Conservation (phyloP, 257 asterid genomes). For the Galeopsis tetrahit region DNA sequence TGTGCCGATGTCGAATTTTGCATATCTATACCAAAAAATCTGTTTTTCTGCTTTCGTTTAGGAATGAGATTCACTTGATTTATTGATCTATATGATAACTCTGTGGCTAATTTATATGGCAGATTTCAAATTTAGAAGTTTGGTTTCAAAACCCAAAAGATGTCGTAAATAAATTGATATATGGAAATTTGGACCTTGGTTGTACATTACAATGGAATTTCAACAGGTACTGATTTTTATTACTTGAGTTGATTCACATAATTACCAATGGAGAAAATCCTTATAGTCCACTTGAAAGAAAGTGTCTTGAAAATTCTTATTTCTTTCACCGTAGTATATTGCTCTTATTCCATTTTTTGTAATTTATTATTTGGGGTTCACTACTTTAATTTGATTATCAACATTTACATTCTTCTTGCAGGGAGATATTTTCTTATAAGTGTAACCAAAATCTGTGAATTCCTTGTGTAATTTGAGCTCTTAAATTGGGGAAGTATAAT, state of each 20-base stretch:
- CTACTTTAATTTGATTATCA: slow-evolving; percentile 25
- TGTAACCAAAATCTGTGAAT: slow-evolving; percentile 2
- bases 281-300: slow-evolving; percentile 16
- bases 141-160: slow-evolving; percentile 99
- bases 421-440: slow-evolving; percentile 53
- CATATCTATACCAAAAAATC: not conserved
- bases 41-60: not conserved
- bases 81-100: slow-evolving; percentile 34
- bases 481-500: slow-evolving; percentile 28
- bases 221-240: slow-evolving; percentile 73
- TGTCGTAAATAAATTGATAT: slow-evolving; percentile 80
- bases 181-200: slow-evolving; percentile 98
- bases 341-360: not conserved
- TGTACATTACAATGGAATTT: slow-evolving; percentile 74
- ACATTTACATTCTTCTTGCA: slow-evolving; percentile 40
- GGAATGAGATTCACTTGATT: slow-evolving; percentile 19
- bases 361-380: not conserved
- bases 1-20: too few species aligned
- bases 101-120: slow-evolving; percentile 35
- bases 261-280: slow-evolving; percentile 23
- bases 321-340: not conserved
- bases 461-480: slow-evolving; percentile 20
- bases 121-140: slow-evolving; percentile 85
- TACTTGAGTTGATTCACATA: slow-evolving; percentile 20
- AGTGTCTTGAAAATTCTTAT: slow-evolving; percentile 16